These are phyloP conservation scores for Talaromyces liani DNA, from an alignment of 495 filamentous ascomycete species.

Conservation along the genomic window DNA sequence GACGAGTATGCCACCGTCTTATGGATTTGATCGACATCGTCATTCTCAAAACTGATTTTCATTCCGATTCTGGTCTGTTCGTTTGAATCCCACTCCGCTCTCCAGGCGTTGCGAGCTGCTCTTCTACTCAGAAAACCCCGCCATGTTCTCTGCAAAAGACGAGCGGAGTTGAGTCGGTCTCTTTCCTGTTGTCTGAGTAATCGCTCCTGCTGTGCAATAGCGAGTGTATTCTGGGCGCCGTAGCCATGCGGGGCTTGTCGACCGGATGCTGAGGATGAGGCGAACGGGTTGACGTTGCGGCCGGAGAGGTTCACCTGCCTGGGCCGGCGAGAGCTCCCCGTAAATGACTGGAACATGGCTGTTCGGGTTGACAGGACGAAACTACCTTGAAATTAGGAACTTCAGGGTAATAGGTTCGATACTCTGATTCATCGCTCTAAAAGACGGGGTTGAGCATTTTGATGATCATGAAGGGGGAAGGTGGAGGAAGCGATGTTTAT, in stretches of 20 bases:
- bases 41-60: conserved; percentile 12
- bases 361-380: neutral
- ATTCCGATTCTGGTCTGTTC: conserved; percentile 21
- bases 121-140: conserved; percentile 64
- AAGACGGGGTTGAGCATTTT: neutral
- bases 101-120: conserved; percentile 47
- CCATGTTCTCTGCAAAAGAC: conserved; percentile 74
- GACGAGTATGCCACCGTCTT: conserved; percentile 33
- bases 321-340: conserved; percentile 73
- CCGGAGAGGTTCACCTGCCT: conserved; percentile 94
- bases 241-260: conserved; percentile 34
- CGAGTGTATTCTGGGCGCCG: conserved; percentile 68
- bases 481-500: neutral
- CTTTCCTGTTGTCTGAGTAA: conserved; percentile 73
- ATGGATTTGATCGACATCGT: neutral
- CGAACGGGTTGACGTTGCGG: conserved; percentile 70
- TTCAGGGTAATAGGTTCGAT: neutral
- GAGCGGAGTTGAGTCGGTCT: conserved; percentile 66
- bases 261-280: conserved; percentile 36
- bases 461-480: neutral
- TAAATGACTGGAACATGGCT: conserved; percentile 85
- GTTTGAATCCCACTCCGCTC: conserved; percentile 59
- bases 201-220: conserved; percentile 79
- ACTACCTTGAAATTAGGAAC: neutral
- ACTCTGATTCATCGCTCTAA: neutral